Conservation (phyloP, 495 filamentous ascomycete genomes). For the Trichoderma gamsii region DNA sequence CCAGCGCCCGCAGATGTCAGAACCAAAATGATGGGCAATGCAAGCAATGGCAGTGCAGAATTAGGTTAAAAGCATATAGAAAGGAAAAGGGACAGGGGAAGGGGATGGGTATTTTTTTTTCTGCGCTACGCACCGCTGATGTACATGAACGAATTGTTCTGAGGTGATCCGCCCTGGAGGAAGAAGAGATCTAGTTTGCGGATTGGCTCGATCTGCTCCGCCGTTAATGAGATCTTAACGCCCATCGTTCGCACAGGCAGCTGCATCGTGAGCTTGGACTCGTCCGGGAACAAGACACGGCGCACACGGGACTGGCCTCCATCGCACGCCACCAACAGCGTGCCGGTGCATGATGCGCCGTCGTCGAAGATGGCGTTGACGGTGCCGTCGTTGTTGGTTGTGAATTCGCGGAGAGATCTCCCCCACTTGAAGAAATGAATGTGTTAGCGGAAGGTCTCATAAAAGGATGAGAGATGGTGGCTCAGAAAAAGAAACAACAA, state of each 20-base stretch:
- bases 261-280: constrained; percentile 12
- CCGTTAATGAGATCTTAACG: constrained; percentile 26
- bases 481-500: not conserved
- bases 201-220: constrained; percentile 27
- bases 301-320: constrained; percentile 28
- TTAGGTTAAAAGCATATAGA: not conserved
- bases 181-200: constrained; percentile 51
- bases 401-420: constrained; percentile 21
- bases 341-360: constrained; percentile 23
- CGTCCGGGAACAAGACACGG: constrained; percentile 23
- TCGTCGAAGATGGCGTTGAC: constrained; percentile 29
- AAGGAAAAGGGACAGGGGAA: not conserved
- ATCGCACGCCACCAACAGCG: constrained; percentile 30
- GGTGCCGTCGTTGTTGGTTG: constrained; percentile 19
- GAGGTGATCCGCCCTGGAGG: constrained; percentile 54
- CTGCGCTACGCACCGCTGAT: constrained; percentile 26
- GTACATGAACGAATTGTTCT: constrained; percentile 45
- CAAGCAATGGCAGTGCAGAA: not conserved
- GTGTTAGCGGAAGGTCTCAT: not conserved
- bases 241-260: constrained; percentile 30
- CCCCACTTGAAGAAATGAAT: constrained; percentile 21
- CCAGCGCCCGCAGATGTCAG: no score
- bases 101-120: no score
- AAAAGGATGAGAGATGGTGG: not conserved
- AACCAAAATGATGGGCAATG: not conserved